Evolutionary conservation across 345 rosid species (phyloP).

Genomic region (Adansonia digitata): DNA sequence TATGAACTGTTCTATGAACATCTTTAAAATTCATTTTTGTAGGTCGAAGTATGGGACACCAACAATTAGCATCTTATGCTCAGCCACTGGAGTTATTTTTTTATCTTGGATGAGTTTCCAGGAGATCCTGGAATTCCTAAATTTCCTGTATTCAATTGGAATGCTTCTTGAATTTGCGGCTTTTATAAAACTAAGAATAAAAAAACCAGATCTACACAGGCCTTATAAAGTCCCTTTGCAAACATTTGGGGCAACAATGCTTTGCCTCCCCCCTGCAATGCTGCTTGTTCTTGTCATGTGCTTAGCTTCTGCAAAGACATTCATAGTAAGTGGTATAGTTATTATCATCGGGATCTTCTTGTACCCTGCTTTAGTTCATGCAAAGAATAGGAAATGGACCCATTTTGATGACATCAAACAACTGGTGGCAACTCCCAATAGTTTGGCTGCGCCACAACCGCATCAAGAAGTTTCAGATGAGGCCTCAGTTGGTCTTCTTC

Average conservation of each 20-base stretch:
- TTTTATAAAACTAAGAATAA: constrained; percentile 62
- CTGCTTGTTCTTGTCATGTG: constrained; percentile 80
- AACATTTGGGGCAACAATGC: constrained; percentile 56
- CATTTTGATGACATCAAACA: constrained; percentile 31
- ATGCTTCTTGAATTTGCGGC: constrained; percentile 93
- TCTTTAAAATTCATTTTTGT: constrained; percentile 13
- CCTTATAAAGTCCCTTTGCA: constrained; percentile 71
- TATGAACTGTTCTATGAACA: background rate
- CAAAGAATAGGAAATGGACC: constrained; percentile 52
- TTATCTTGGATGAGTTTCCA: constrained; percentile 92
- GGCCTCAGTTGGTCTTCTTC: constrained; percentile 44
- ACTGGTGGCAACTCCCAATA: constrained; percentile 10
- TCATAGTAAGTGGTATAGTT: constrained; percentile 54
- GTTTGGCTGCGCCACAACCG: constrained; percentile 16
- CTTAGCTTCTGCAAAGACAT: constrained; percentile 59
- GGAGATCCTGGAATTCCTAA: constrained; percentile 84
- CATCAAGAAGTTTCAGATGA: constrained; percentile 46
- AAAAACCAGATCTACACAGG: constrained; percentile 67
- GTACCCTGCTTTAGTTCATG: constrained; percentile 45
- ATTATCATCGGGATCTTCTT: constrained; percentile 51
- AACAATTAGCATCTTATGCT: constrained; percentile 73
- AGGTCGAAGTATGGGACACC: constrained; percentile 92
- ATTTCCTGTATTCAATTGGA: constrained; percentile 76
- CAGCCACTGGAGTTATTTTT: constrained; percentile 84
- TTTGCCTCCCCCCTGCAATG: constrained; percentile 66